A percentile compares a stretch with the other conserved stretches of the same genome.
phyloP scores from a whole-genome alignment of 2,329 filamentous ascomycete genomes.

The Cladosporium sphaerospermum region DNA sequence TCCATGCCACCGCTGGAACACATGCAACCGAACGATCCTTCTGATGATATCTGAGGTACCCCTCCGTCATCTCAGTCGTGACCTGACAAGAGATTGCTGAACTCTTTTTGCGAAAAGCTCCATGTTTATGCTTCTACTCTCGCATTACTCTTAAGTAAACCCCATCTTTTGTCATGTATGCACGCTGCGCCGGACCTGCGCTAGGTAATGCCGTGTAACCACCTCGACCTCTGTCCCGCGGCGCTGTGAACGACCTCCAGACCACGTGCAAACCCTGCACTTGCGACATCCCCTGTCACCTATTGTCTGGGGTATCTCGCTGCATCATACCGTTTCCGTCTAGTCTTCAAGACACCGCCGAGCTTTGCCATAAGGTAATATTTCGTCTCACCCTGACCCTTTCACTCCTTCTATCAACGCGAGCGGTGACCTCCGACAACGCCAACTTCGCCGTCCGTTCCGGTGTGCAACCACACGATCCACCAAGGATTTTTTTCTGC shows the following conservation, averaged over 20 bases:
- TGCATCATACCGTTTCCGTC: not conserved
- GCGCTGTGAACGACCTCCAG: no score
- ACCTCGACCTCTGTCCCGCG: no score
- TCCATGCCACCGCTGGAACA: constrained; percentile 20
- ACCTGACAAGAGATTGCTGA: no score
- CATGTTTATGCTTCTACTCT: no score
- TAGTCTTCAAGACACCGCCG: not conserved
- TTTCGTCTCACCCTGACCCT: not conserved
- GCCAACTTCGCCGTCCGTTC: not conserved
- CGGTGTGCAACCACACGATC: not conserved
- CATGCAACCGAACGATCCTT: not conserved
- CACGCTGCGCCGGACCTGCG: no score
- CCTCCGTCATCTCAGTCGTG: no score
- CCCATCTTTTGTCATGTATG: no score
- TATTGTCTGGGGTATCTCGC: constrained; percentile 2
- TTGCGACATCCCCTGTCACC: not conserved
- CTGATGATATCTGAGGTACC: no score
- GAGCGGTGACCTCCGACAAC: constrained; percentile 3
- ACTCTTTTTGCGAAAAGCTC: no score
- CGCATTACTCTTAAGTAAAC: no score
- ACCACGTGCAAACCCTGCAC: constrained; percentile 8
- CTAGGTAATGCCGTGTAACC: no score
- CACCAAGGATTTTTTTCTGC: not conserved
- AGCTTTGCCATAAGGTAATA: no score
- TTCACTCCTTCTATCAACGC: not conserved